Evolutionary conservation across 768 basidiomycete genomes (phyloP), one percentile per base, ranked within the genome.

Genomic region (Mycena galopus): DNA sequence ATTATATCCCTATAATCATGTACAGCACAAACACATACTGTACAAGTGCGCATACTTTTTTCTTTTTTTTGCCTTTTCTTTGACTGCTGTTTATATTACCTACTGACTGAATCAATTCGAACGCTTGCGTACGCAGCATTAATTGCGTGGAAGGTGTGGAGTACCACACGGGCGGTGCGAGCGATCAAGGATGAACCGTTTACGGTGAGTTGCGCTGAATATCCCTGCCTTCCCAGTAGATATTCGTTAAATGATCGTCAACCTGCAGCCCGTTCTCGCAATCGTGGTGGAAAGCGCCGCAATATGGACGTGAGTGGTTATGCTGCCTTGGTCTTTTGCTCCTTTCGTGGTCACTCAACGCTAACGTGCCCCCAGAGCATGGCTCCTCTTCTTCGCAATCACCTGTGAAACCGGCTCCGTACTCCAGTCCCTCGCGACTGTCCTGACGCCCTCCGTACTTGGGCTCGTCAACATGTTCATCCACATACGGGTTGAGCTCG

Each of bases 201-300:
- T 25, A 55, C 30, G 53, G 53, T 55, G 19, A 25, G 53, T n/a
- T n/a, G n/a, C n/a, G n/a, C n/a, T n/a, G n/a, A n/a, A n/a, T n/a
- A n/a, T n/a, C n/a, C n/a, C n/a, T n/a, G n/a, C n/a, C n/a, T n/a
- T n/a, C n/a, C n/a, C n/a, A n/a, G n/a, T n/a, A n/a, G n/a, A n/a
- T n/a, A n/a, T n/a, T n/a, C n/a, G n/a, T n/a, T n/a, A n/a, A n/a
- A n/a, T n/a, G n/a, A n/a, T n/a, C n/a, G n/a, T n/a, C n/a, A n/a
- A n/a, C n/a, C n/a, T n/a, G 33, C 21, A 57, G 56, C 16, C 30
- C 16, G 56, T 57, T 6, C 56, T 57, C 21, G 56, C 32, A 2
- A 57, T 57, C n/a, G 32, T 57, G 32, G 32, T 57, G 30, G 56
- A 57, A 57, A 35, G 56, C 33, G 56, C 56, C 32, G 56, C 56